Evolutionary conservation across 2,329 filamentous ascomycete genomes (phyloP), one percentile per base, ranked within the genome.

Genomic region (Hymenoscyphus infarciens): DNA sequence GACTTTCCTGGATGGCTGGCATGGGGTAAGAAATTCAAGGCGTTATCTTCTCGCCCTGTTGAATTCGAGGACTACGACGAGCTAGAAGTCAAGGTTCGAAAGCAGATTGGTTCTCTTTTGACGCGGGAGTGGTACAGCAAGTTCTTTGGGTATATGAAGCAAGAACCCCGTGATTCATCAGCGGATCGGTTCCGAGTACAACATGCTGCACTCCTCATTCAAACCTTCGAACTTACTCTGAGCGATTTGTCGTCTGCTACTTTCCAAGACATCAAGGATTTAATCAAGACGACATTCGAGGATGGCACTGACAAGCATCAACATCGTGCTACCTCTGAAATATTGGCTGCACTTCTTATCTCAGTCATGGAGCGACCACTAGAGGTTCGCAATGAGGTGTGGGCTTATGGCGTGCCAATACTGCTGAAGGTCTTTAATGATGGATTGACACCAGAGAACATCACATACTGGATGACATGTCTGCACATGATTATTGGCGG

Each of bases 271-370:
- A 87, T 99, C 74, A 89, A 94, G 73, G 88, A 93, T 69, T 81
- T 97, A 64, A 86, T 90, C 5, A 80, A 84, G 63, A 84, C 86
- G 1, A 87, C 96, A 0, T 98, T 92, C 72, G 94, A 88, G 15
- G 94, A 99, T 75, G 95, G 96, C 10, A 95, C 88, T 70, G 95
- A 99, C 74, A 97, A 97, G 77, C 95, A 99, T 75, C 94, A 99
- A 74, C 95, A 99, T 75, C 90, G 95, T 59, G 95, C 95, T 16
- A 97, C 95, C 1, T 86, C 95, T 0, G 95, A 99, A 77, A 97
- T 99, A 61, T 80, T 99, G 57, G 92, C 91, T 15, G 93, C 91
- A 4, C 77, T 99, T 70, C 81, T 99, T 29, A 87, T 87, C 16
- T 91, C 91, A 39, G 91, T 92, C 16, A 84, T 88, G 57, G 93